phyloP scores from a whole-genome alignment of 1,284 basidiomycete genomes.

The Lignosus rhinocerotis region DNA sequence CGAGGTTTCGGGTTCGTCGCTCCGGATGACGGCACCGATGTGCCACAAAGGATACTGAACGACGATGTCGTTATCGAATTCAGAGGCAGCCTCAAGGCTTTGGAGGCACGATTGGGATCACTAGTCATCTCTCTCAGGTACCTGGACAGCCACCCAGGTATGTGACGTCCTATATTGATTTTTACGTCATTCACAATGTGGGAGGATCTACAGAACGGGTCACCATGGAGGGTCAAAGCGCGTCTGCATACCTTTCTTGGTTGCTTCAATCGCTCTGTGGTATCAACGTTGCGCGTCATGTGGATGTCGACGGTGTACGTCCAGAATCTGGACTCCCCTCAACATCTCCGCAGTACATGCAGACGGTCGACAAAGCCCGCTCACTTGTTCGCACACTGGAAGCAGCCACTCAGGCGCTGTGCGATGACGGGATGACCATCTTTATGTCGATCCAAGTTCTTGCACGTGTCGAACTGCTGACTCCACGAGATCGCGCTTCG shows the following conservation, averaged over 20 bases:
- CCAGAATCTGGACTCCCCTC: constrained; percentile 43
- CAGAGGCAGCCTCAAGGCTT: constrained; percentile 43
- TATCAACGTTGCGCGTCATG: constrained; percentile 73
- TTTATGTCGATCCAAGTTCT: constrained; percentile 54
- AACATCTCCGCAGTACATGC: constrained; percentile 51
- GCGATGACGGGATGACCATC: constrained; percentile 64
- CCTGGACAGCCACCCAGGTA: constrained; percentile 23
- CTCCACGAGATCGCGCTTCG: constrained; percentile 4
- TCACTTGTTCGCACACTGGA: constrained; percentile 70
- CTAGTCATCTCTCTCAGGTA: constrained; percentile 21
- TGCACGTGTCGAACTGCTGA: constrained; percentile 11
- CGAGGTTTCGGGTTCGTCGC: constrained; percentile 79
- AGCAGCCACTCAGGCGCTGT: constrained; percentile 64
- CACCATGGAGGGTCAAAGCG: constrained; percentile 40
- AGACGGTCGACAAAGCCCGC: constrained; percentile 66
- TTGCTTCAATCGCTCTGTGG: constrained; percentile 62
- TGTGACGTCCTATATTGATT: constrained; percentile 2
- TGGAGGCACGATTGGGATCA: constrained; percentile 40
- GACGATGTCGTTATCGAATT: constrained; percentile 57
- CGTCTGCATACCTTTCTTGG: constrained; percentile 53
- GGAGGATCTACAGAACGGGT: constrained; percentile 26
- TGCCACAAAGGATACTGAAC: constrained; percentile 50
- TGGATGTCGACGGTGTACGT: constrained; percentile 74
- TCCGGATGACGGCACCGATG: constrained; percentile 46
- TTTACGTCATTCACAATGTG: constrained; percentile 8